These are phyloP conservation scores for Zelonia costaricensis DNA, from an alignment of 208 protist genomes.

Conservation along the genomic window DNA sequence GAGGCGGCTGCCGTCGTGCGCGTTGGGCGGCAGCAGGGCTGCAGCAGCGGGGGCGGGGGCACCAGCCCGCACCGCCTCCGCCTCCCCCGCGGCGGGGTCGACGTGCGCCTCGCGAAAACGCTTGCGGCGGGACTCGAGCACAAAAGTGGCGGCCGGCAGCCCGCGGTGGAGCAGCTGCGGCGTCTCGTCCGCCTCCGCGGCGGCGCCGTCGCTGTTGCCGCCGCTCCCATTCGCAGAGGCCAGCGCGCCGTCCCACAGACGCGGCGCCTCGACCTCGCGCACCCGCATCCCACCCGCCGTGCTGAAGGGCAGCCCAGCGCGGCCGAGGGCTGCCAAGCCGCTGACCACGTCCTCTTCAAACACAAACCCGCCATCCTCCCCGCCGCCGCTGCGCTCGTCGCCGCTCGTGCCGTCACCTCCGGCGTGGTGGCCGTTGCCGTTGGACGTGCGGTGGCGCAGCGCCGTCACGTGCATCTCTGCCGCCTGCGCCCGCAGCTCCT, in stretches of 20 bases:
- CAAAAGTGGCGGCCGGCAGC: slow-evolving; percentile 18
- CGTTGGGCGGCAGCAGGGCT: too few relatives aligned
- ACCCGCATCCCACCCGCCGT: slow-evolving; percentile 12
- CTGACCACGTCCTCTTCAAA: slow-evolving; percentile 36
- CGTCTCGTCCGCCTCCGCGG: neutral
- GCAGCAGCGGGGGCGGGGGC: too few relatives aligned
- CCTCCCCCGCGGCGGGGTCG: neutral
- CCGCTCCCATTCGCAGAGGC: neutral
- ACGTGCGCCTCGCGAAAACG: slow-evolving; percentile 17
- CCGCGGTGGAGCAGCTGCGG: slow-evolving; percentile 22
- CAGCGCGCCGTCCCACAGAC: slow-evolving; percentile 25
- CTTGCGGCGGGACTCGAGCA: slow-evolving; percentile 29
- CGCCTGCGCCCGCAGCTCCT: slow-evolving; percentile 41
- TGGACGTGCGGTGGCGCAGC: too few relatives aligned
- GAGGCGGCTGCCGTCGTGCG: neutral
- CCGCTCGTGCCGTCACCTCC: too few relatives aligned
- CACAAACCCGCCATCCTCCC: slow-evolving; percentile 6
- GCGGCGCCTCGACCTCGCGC: slow-evolving; percentile 37
- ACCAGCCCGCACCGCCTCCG: neutral
- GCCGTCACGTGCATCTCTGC: neutral
- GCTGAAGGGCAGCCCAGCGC: neutral
- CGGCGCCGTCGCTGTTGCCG: neutral
- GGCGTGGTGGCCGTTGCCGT: too few relatives aligned
- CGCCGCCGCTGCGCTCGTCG: too few relatives aligned
- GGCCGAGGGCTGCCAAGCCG: neutral